Conservation (phyloP, 495 filamentous ascomycete species). For the Zalerion maritima region DNA sequence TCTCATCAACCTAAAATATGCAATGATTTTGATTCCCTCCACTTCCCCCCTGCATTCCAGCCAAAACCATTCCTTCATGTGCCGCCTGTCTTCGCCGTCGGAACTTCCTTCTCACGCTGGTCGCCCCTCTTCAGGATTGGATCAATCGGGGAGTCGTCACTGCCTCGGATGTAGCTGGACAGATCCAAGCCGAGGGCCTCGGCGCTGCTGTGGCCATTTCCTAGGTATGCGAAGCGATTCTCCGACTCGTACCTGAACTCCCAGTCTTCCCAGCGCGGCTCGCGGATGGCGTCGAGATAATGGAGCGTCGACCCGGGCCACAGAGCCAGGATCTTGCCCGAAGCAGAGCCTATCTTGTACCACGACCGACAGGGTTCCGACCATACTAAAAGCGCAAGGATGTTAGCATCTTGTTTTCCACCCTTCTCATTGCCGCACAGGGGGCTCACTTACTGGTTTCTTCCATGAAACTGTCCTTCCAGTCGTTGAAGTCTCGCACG, state of each 20-base stretch:
- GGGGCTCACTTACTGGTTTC: too few species aligned
- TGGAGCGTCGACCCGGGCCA: slow-evolving; percentile 32
- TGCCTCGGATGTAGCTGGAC: slow-evolving; percentile 10
- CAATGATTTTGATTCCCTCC: too few species aligned
- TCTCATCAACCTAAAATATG: too few species aligned
- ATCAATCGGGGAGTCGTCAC: slow-evolving; percentile 6
- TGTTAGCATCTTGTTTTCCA: too few species aligned
- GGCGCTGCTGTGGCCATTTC: too few species aligned
- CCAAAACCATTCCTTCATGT: too few species aligned
- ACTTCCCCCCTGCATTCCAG: too few species aligned
- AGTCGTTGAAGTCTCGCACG: slow-evolving; percentile 26
- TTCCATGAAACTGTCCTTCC: slow-evolving; percentile 27
- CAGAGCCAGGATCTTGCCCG: slow-evolving; percentile 28
- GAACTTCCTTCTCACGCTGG: background rate
- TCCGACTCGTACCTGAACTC: slow-evolving; percentile 23
- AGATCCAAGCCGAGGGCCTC: slow-evolving; percentile 16
- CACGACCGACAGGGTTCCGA: slow-evolving; percentile 30
- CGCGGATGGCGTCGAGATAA: slow-evolving; percentile 35
- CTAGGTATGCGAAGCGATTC: slow-evolving; percentile 34
- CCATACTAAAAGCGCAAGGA: too few species aligned
- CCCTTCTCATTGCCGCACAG: too few species aligned
- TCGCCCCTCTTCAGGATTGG: background rate
- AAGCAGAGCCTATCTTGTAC: slow-evolving; percentile 27
- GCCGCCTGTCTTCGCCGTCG: too few species aligned
- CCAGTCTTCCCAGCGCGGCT: slow-evolving; percentile 35